Evolutionary conservation across 1,284 basidiomycete species (phyloP), one percentile per base, ranked within the genome.

Genomic region (Ustilago tritici): DNA sequence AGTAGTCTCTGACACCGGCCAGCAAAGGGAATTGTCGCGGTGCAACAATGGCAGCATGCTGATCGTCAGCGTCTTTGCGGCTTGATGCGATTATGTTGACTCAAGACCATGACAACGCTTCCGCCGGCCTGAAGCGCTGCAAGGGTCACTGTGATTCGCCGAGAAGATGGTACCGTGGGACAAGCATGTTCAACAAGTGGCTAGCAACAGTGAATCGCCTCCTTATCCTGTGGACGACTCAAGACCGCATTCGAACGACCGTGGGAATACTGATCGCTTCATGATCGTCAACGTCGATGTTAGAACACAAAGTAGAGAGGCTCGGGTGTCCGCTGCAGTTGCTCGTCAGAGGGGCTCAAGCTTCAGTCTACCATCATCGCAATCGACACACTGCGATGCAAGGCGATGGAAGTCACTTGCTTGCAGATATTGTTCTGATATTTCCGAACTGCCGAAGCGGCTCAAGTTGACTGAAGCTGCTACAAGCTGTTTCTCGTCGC

Each of bases 61-160:
- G 36, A 14, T 14, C 14, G 36, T 14, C 36, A 38, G 36, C 36
- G 36, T 14, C 36, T 10, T 38, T 14, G 36, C n/a, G 19, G 43
- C 14, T 19, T 19, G 43, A n/a, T 46, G n/a, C 7, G 43, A 46
- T 46, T 11, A 11, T n/a, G n/a, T 46, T 11, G 11, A 6, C 11
- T n/a, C 43, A 46, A 46, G n/a, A 46, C 17, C 49, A 6, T 14
- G 49, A 28, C 49, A 19, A 28, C 31, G 8, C 17, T 57, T 57
- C 40, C 56, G 56, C 40, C 56, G 56, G 56, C 56, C 28, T 17
- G 28, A 17, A 32, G 28, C 17, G 23, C 56, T 57, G 56, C 56
- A 46, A 57, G 56, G 56, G 56, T 34, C 40, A 57, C 1, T 15
- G 14, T 43, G 15, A 40, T 7, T 46, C 40, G 8, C 40, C 56